Conservation (phyloP, 192 early-diverging fungal species). For the Podila horticola region DNA sequence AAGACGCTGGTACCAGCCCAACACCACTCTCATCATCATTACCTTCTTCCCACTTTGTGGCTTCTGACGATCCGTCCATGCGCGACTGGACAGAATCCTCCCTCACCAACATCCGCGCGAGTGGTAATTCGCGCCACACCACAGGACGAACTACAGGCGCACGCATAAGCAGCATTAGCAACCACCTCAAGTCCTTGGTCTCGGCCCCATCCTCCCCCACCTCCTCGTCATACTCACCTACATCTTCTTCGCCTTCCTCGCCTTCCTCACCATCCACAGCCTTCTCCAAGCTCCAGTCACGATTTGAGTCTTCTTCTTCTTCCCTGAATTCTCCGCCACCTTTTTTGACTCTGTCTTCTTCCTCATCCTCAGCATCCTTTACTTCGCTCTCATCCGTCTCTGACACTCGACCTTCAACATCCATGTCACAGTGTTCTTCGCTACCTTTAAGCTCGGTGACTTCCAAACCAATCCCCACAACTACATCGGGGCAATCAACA, state of each 20-base stretch:
- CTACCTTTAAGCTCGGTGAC: constrained; percentile 14
- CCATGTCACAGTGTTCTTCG: constrained; percentile 28
- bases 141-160: not conserved
- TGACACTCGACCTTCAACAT: constrained; percentile 13
- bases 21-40: too few relatives aligned
- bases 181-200: not conserved
- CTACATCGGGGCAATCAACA: not conserved
- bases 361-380: not conserved
- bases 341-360: not conserved
- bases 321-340: not conserved
- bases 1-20: too few relatives aligned
- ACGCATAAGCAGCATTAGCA: not conserved
- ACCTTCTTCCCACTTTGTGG: not conserved
- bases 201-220: constrained; percentile 2
- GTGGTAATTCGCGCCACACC: not conserved
- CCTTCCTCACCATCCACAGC: not conserved
- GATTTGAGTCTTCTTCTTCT: constrained; percentile 7
- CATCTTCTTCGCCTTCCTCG: not conserved
- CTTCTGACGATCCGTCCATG: constrained; percentile 1
- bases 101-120: constrained; percentile 12
- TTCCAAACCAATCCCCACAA: constrained; percentile 6
- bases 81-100: constrained; percentile 8
- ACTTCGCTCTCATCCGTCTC: not conserved
- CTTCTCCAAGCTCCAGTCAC: constrained; percentile 2
- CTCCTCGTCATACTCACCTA: not conserved